Base-by-base conservation (phyloP, 352 stramenopile genomes). In the Lagenidium sp. region DNA sequence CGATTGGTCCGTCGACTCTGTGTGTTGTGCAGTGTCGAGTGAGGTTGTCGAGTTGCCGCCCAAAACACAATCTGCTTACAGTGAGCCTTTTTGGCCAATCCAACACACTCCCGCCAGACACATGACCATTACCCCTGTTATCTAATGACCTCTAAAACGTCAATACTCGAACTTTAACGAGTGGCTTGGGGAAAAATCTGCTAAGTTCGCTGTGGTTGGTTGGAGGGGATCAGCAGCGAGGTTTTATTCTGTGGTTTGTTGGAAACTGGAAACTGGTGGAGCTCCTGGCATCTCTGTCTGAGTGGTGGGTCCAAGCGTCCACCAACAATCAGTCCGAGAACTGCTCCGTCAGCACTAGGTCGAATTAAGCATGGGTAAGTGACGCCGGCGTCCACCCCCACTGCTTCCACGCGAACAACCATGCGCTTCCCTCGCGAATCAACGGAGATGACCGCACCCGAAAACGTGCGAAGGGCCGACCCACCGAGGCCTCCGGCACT, bases 291-390 rank as follows among this genome's bases (percentile, higher is more conserved):
- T 29, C 28, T 40, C 30, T 52, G 2, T 26, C 47, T 47, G 41
- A n/a, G n/a, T n/a, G n/a, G n/a, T n/a, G n/a, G n/a, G n/a, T n/a
- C 23, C 13, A 28, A 16, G 7, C 20, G n/a, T 22, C 4, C 4
- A 30, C 24, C 4, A 21, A 16, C 37, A n/a, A n/a, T 52, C 68
- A 88, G 66, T 83, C 73, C 73, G 63, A 74, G 85, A 85, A 70
- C 77, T 77, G 81, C 75, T 89, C 77, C 77, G 77, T 84, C 65
- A 72, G 52, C 55, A 40, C 43, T 61, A 62, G 52, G 60, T 65
- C 61, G 34, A 26, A 59, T 56, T 64, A 83, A 84, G 66, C 68
- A 89, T 89, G 77, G 77, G 77, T 89, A 89, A 82, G 77, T 69
- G 67, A 63, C 47, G 44, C 50, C n/a, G n/a, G n/a, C 47, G 49